These are phyloP conservation scores for Paraphoma sp. DNA, from an alignment of 2,329 filamentous ascomycete species.

Conservation along the genomic window DNA sequence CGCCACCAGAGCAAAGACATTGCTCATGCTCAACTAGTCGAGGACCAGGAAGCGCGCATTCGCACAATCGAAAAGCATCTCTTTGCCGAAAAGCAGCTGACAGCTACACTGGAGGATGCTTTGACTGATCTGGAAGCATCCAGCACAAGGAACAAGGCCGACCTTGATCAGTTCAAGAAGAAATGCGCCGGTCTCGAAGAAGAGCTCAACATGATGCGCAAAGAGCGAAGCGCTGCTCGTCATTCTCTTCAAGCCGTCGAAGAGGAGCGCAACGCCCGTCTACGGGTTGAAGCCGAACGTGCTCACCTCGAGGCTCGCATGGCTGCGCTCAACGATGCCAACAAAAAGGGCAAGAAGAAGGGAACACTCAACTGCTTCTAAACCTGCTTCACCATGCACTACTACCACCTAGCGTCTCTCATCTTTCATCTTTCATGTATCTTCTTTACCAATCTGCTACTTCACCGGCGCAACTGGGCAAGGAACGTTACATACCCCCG, in stretches of 20 bases:
- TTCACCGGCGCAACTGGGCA: constrained; percentile 28
- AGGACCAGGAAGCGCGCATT: constrained; percentile 95
- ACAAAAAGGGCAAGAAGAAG: constrained; percentile 94
- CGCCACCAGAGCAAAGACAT: constrained; percentile 84
- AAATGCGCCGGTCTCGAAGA: constrained; percentile 78
- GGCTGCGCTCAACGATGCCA: constrained; percentile 77
- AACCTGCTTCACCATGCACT: constrained; percentile 1
- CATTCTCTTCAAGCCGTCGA: constrained; percentile 87
- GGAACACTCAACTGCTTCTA: constrained; percentile 97
- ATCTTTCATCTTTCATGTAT: constrained; percentile 22
- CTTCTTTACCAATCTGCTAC: constrained; percentile 26
- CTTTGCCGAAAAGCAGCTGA: constrained; percentile 94
- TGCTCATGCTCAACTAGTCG: constrained; percentile 78
- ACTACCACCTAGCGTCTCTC: constrained; percentile 12
- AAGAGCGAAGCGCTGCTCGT: constrained; percentile 65
- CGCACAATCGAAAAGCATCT: constrained; percentile 96
- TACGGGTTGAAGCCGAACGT: constrained; percentile 86
- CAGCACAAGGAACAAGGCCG: constrained; percentile 87
- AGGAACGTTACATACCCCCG: constrained; percentile 36
- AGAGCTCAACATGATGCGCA: constrained; percentile 70
- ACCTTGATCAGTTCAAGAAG: constrained; percentile 90
- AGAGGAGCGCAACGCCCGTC: constrained; percentile 91
- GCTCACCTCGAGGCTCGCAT: constrained; percentile 90
- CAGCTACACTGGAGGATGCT: constrained; percentile 92
- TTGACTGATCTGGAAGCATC: constrained; percentile 92